Evolutionary conservation across 257 asterid genomes (phyloP).

Genomic region (Dorcoceras hygrometricum): DNA sequence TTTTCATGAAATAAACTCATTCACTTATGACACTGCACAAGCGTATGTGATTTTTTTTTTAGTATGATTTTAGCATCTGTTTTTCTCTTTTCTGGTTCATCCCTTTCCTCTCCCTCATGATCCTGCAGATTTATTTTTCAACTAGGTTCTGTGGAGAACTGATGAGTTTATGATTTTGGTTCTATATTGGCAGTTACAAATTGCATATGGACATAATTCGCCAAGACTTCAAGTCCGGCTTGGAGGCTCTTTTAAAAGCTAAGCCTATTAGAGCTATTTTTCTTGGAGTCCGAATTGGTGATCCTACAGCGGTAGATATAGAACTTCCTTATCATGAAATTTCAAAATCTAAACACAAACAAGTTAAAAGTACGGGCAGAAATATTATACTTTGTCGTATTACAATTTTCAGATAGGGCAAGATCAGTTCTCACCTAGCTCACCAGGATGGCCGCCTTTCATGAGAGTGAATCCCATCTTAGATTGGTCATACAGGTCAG

Average conservation of each 20-base stretch:
- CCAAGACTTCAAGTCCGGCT: conserved; percentile 84
- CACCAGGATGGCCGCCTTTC: conserved; percentile 96
- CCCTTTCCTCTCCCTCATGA: not conserved
- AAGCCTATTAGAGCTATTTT: conserved; percentile 82
- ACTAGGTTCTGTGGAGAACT: conserved; percentile 5
- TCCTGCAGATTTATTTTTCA: not conserved
- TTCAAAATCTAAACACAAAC: conserved; percentile 14
- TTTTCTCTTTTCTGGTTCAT: not conserved
- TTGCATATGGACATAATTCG: conserved; percentile 81
- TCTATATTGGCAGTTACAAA: conserved; percentile 55
- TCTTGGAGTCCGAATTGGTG: conserved; percentile 94
- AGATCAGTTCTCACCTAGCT: conserved; percentile 93
- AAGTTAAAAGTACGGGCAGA: not conserved
- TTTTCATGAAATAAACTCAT: conserved; percentile 88
- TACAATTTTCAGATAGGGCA: conserved; percentile 74
- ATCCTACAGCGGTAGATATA: conserved; percentile 81
- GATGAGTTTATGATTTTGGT: conserved; percentile 24
- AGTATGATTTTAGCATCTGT: not conserved
- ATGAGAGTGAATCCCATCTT: conserved; percentile 97
- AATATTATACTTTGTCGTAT: conserved; percentile 2
- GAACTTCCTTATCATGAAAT: conserved; percentile 12
- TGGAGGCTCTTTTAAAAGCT: conserved; percentile 74
- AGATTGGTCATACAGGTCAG: conserved; percentile 96
- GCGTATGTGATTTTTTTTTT: conserved; percentile 35
- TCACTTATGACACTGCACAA: conserved; percentile 74